Base-by-base conservation (phyloP, 176 grass and related monocot species). In the Oryza brachyantha region DNA sequence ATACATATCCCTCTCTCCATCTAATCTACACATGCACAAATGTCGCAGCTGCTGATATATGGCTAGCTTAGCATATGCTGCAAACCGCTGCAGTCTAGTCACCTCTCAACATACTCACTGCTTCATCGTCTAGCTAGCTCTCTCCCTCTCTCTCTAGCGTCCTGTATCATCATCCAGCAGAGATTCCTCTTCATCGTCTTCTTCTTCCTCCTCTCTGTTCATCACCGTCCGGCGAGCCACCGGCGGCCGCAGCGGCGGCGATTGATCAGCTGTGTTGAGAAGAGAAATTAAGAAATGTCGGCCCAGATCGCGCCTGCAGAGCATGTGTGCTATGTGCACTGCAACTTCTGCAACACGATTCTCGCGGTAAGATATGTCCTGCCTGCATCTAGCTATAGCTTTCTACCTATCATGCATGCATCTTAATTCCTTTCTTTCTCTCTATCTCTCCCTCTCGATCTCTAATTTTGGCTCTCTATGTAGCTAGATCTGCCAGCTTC, bases 281-380 rank as follows among this genome's bases (percentile, higher is more conserved):
- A 52, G 19, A 55, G 13, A 36, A 0, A 4, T 12, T 2, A 32
- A 79, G 88, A 66, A 84, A 94, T 94, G 92, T 94, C 89, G 9
- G 34, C 80, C 14, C 77, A 86, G 58, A 86, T 91, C 73, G 36
- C 89, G 13, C 75, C 80, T 66, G 78, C 81, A 36, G 89, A 93
- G 16, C 82, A 92, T 68, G 90, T 96, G 58, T 96, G 93, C 83
- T 96, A 96, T 70, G 93, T 96, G 41, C 72, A 96, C 87, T 96
- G 93, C 90, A 96, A 90, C 87, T 88, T 96, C 84, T 96, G 93
- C 93, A 96, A 86, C 90, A 97, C 93, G 52, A 79, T 84, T 58
- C 93, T 97, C 13, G 93, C 88, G 87, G 93, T 97, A 97, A 88
- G 52, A 81, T 70, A 45, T 60, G 13, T 80, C 43, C 35, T 84